Evolutionary conservation across 2,329 filamentous ascomycete genomes (phyloP).

Genomic region (Thielaviopsis musarum): DNA sequence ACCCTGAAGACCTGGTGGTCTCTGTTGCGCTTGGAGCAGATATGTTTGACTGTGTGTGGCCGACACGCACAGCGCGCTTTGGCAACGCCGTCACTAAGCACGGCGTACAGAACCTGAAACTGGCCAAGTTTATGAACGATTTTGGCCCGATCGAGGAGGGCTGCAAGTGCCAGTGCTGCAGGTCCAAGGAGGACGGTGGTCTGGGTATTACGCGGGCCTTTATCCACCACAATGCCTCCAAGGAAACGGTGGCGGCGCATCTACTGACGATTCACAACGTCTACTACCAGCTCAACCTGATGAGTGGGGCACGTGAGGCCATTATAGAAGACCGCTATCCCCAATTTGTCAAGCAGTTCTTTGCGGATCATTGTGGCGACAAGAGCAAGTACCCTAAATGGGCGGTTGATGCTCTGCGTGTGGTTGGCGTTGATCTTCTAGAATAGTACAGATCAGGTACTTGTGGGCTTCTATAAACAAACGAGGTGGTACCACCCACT

Average conservation of each 20-base stretch:
- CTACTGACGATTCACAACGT: conserved; percentile 90
- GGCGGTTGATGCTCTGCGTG: conserved; percentile 63
- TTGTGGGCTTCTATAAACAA: background rate
- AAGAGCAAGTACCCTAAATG: conserved; percentile 59
- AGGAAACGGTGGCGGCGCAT: conserved; percentile 83
- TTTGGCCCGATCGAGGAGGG: conserved; percentile 70
- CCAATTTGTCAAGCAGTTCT: conserved; percentile 61
- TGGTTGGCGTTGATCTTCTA: conserved; percentile 65
- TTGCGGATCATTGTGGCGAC: conserved; percentile 47
- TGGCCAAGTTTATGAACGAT: conserved; percentile 58
- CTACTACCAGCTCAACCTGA: conserved; percentile 74
- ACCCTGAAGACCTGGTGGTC: conserved; percentile 88
- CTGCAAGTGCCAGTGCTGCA: conserved; percentile 68
- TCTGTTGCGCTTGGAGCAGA: conserved; percentile 88
- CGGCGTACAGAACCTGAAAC: conserved; percentile 73
- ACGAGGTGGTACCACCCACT: background rate
- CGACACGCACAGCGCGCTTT: conserved; percentile 86
- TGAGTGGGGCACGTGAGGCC: conserved; percentile 56
- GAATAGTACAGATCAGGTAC: conserved; percentile 8
- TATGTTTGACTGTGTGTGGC: conserved; percentile 99
- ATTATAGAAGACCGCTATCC: conserved; percentile 73
- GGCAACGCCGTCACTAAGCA: conserved; percentile 76
- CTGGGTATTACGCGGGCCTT: conserved; percentile 76
- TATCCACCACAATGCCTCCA: conserved; percentile 78
- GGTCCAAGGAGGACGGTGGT: conserved; percentile 45